phyloP scores from a whole-genome alignment of 2,329 filamentous ascomycete species.

The Trichoderma oligosporum region DNA sequence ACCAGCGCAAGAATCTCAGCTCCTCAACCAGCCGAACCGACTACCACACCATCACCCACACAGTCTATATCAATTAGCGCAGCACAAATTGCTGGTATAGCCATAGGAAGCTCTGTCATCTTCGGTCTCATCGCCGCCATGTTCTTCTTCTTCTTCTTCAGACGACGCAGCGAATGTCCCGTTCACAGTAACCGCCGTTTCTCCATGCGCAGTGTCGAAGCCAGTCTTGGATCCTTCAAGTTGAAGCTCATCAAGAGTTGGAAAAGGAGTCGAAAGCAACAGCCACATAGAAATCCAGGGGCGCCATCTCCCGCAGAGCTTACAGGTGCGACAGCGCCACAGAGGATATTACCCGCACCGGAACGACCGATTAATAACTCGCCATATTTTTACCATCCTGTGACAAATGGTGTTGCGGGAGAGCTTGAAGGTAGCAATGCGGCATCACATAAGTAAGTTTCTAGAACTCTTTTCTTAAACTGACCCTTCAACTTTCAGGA shows the following conservation, averaged over 20 bases:
- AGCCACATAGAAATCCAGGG: neutral
- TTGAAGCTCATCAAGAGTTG: neutral
- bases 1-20: neutral
- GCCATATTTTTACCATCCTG: neutral
- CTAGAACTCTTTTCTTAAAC: neutral
- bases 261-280: neutral
- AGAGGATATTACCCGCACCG: neutral
- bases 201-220: neutral
- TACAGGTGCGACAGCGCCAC: neutral
- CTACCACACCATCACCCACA: neutral
- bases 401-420: neutral
- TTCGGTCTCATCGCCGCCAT: conserved; percentile 43
- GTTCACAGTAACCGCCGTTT: neutral
- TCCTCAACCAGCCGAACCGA: neutral
- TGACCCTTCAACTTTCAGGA: neutral
- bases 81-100: conserved; percentile 59
- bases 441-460: neutral
- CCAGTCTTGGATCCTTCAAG: neutral
- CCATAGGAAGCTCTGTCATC: conserved; percentile 47
- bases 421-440: neutral
- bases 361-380: neutral
- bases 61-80: neutral
- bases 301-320: neutral
- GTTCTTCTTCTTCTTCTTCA: conserved; percentile 44
- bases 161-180: conserved; percentile 27